A percentile compares a stretch with the other conserved stretches of the same genome.
phyloP scores from a whole-genome alignment of 164 flowering plant species.

The Kingdonia uniflora region DNA sequence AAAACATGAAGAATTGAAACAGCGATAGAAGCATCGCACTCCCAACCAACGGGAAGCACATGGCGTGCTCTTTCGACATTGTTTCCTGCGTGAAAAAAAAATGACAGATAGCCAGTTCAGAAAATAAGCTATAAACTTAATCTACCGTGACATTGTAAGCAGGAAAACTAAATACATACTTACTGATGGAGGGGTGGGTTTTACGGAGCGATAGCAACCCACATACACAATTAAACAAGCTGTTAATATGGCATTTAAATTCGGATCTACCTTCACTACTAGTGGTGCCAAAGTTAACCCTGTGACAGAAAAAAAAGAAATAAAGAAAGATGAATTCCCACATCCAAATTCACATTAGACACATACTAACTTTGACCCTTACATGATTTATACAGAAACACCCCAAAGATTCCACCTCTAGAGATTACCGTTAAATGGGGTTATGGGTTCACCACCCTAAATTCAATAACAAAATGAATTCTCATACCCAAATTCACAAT shows the following conservation, averaged over 20 bases:
- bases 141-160: not conserved
- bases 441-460: too few species aligned
- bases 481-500: too few species aligned
- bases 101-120: not conserved
- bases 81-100: slow-evolving; percentile 54
- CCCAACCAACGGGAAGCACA: slow-evolving; percentile 91
- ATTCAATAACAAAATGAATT: too few species aligned
- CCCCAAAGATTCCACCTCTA: too few species aligned
- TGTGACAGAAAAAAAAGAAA: slow-evolving; percentile 22
- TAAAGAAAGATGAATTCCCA: not conserved
- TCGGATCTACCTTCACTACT: slow-evolving; percentile 76
- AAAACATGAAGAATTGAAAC: slow-evolving; percentile 87
- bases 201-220: slow-evolving; percentile 90
- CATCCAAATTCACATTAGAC: not conserved
- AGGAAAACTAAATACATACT: slow-evolving; percentile 18
- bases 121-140: not conserved
- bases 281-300: slow-evolving; percentile 88
- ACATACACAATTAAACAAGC: slow-evolving; percentile 83
- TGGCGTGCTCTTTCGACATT: slow-evolving; percentile 93
- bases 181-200: slow-evolving; percentile 92
- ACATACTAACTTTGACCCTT: not conserved
- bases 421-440: too few species aligned
- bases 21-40: slow-evolving; percentile 95
- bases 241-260: slow-evolving; percentile 87
- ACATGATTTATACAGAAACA: too few species aligned